A percentile compares a stretch with the other conserved stretches of the same genome.
These are phyloP conservation scores for Mycosphaerelloides madeirae DNA, from an alignment of 2,329 filamentous ascomycete species.

Conservation along the genomic window DNA sequence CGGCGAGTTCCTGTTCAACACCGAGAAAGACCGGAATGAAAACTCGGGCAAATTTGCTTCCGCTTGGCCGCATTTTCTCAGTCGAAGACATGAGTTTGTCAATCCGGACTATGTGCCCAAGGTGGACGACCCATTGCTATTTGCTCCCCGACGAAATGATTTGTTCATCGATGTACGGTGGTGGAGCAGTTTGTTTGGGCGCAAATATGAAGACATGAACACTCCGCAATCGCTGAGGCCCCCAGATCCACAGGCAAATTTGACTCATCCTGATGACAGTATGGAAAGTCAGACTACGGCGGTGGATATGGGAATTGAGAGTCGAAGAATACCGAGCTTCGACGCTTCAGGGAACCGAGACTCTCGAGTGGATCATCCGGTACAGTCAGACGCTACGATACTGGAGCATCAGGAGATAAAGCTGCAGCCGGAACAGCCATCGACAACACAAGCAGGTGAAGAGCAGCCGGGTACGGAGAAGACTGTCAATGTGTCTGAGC, in stretches of 20 bases:
- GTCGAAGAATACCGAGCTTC: no score
- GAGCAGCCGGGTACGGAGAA: no score
- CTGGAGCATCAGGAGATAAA: no score
- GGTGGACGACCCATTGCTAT: constrained; percentile 77
- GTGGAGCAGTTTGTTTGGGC: constrained; percentile 87
- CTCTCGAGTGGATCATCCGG: no score
- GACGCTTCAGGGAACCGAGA: no score
- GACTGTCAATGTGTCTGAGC: no score
- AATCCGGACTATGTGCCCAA: constrained; percentile 73
- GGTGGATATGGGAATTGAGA: no score
- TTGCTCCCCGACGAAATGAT: constrained; percentile 53
- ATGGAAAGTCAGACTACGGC: not conserved
- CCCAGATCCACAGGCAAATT: constrained; percentile 1
- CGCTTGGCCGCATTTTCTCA: constrained; percentile 94
- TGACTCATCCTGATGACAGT: not conserved
- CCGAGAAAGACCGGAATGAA: constrained; percentile 71
- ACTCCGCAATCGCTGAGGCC: constrained; percentile 38
- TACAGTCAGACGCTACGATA: no score
- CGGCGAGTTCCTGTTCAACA: constrained; percentile 93
- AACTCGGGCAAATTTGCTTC: constrained; percentile 71
- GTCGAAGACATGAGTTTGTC: constrained; percentile 71
- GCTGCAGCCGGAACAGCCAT: no score
- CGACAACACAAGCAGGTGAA: no score
- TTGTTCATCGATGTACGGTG: constrained; percentile 67
- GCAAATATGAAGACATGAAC: constrained; percentile 92